Base-by-base conservation (phyloP, 2,329 filamentous ascomycete species). In the Aureobasidium uvarum region DNA sequence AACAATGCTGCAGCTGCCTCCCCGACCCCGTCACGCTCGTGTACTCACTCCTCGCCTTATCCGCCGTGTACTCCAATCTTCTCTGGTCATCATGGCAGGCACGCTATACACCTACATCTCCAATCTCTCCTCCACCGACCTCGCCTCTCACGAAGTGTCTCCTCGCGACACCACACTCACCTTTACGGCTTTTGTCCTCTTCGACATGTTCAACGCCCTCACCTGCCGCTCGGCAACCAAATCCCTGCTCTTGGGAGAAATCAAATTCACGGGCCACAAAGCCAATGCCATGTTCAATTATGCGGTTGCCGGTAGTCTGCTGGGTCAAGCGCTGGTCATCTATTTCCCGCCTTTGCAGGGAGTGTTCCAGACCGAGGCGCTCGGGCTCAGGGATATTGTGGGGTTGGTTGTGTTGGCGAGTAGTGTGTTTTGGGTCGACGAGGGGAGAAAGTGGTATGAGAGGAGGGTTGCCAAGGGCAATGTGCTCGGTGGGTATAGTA, bases 161-260 rank as follows among this genome's bases (percentile, higher is more conserved):
- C 91, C 91, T 58, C 92, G 96, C 71, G 95, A 99, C 78, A 99
- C 95, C 1, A 99, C 95, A 69, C 97, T 99, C 90, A 98, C 95
- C 0, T 99, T 99, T 75, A 99, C 95, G 6, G 96, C 93, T 78
- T 99, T 99, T 74, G 95, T 99, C 52, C 85, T 99, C 63, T 99
- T 98, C 77, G 95, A 99, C 81, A 99, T 99, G 95, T 97, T 98
- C 83, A 98, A 99, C 77, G 95, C 95, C 1, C 83, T 99, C 25
- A 89, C 91, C 18, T 99, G 95, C 78, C 91, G 95, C 55, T 96
- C 90, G 8, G 93, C 96, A 74, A 87, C 85, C 68, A 98, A 98
- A 77, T 96, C 91, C 13, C 83, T 99, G 5, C 84, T 99, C 3
- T 84, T 89, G 31, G 94, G 95, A 46, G 93, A 99, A 75, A 83